These are phyloP conservation scores for Penicillium cosmopolitanum DNA, from an alignment of 495 filamentous ascomycete genomes.

Conservation along the genomic window DNA sequence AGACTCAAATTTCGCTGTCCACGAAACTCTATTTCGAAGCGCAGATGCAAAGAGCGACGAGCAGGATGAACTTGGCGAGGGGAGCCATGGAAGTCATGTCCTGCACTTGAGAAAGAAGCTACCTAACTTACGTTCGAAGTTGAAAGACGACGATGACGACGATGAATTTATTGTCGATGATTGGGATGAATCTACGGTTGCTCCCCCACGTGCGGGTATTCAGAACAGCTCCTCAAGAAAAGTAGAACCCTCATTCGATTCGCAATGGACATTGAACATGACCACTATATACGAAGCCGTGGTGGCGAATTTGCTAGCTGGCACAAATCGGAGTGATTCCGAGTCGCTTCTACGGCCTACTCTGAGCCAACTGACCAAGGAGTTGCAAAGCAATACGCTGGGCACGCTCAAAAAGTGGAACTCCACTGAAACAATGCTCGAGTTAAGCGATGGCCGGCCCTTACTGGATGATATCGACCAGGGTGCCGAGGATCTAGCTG, in stretches of 20 bases:
- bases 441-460: constrained; percentile 29
- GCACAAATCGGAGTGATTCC: constrained; percentile 5
- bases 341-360: constrained; percentile 2
- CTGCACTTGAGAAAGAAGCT: background rate
- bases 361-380: constrained; percentile 24
- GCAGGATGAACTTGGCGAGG: constrained; percentile 3
- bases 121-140: background rate
- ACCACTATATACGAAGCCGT: constrained; percentile 35
- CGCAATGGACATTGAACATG: constrained; percentile 36
- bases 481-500: constrained; percentile 30
- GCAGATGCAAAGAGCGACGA: constrained; percentile 14
- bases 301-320: constrained; percentile 15
- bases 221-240: background rate
- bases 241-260: background rate
- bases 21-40: constrained; percentile 37
- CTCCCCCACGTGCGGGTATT: background rate
- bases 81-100: background rate
- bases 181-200: constrained; percentile 36
- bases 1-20: constrained; percentile 37
- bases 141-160: constrained; percentile 3
- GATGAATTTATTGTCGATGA: constrained; percentile 45
- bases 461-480: constrained; percentile 41
- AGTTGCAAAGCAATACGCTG: constrained; percentile 17
- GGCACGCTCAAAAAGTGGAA: background rate
- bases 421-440: constrained; percentile 33